These are phyloP conservation scores for Lunularia cruciata DNA, from an alignment of 225 moss, liverwort and hornwort genomes.

Conservation along the genomic window DNA sequence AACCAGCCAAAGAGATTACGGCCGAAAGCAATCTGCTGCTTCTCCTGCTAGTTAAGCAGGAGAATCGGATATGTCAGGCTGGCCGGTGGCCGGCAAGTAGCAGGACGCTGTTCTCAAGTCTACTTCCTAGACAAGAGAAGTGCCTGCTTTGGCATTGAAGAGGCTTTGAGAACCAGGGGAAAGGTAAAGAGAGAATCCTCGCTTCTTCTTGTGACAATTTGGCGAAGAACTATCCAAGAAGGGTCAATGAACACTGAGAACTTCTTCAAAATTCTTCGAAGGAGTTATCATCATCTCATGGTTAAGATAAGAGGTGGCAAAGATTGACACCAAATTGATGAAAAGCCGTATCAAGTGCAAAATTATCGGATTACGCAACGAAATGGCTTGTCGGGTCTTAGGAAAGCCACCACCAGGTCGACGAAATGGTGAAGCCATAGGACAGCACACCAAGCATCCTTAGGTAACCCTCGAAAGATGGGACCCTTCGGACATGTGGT, in stretches of 20 bases:
- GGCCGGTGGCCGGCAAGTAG: neutral
- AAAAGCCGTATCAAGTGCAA: neutral
- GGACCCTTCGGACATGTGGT: neutral
- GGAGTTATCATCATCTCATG: neutral
- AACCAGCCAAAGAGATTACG: neutral
- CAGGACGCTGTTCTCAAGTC: neutral
- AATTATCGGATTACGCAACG: neutral
- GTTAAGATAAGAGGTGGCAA: neutral
- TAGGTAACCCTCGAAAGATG: slow-evolving; percentile 4
- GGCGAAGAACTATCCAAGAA: slow-evolving; percentile 1
- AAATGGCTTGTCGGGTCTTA: neutral
- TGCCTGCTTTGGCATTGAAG: neutral
- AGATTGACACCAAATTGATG: slow-evolving; percentile 1
- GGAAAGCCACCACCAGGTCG: neutral
- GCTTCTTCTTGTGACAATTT: neutral
- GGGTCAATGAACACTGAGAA: neutral
- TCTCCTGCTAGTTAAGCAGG: no score
- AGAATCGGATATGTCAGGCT: neutral
- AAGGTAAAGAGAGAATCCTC: neutral
- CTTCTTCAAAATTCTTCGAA: neutral
- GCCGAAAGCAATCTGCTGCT: neutral
- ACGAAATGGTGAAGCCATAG: neutral
- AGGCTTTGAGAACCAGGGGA: neutral
- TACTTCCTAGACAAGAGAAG: neutral
- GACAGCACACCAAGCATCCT: neutral